Conservation (phyloP, 805 yeast genomes). For the Ogataea chonburiensis region DNA sequence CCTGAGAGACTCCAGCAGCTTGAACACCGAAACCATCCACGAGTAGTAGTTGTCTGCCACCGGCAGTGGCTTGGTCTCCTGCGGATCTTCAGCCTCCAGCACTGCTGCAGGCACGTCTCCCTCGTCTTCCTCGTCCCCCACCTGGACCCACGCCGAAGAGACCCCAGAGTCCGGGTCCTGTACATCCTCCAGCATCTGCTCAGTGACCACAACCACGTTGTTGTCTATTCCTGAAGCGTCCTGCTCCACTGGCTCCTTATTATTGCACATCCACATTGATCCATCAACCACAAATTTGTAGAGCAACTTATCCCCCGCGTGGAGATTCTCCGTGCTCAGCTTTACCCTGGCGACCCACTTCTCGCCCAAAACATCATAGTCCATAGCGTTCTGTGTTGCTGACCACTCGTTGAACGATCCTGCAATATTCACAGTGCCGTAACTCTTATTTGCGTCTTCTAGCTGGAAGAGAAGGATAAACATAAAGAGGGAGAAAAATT, state of each 20-base stretch:
- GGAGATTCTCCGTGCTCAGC: constrained; percentile 1
- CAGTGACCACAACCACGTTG: constrained; percentile 19
- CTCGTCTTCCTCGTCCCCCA: constrained; percentile 8
- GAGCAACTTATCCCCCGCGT: constrained; percentile 18
- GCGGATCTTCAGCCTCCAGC: background rate
- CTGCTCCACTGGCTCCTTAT: constrained; percentile 19
- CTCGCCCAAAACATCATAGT: constrained; percentile 1
- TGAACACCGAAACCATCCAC: constrained; percentile 17
- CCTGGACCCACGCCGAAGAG: constrained; percentile 19
- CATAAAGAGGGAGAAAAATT: constrained; percentile 10
- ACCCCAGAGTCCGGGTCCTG: constrained; percentile 6
- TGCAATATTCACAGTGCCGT: constrained; percentile 19
- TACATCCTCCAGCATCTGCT: constrained; percentile 2
- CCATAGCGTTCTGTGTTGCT: constrained; percentile 7
- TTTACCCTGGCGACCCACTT: constrained; percentile 13
- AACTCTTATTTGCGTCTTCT: constrained; percentile 17
- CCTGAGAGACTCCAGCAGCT: constrained; percentile 17
- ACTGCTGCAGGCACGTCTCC: constrained; percentile 3
- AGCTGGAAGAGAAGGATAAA: constrained; percentile 13
- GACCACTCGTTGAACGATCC: constrained; percentile 28
- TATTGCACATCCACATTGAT: constrained; percentile 29
- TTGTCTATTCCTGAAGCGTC: constrained; percentile 30
- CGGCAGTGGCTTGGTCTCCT: background rate
- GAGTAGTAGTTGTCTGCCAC: constrained; percentile 17
- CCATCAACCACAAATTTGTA: constrained; percentile 33